Evolutionary conservation across 108 stramenopile species (phyloP).

Genomic region (Pseudonitzschia pungens): DNA sequence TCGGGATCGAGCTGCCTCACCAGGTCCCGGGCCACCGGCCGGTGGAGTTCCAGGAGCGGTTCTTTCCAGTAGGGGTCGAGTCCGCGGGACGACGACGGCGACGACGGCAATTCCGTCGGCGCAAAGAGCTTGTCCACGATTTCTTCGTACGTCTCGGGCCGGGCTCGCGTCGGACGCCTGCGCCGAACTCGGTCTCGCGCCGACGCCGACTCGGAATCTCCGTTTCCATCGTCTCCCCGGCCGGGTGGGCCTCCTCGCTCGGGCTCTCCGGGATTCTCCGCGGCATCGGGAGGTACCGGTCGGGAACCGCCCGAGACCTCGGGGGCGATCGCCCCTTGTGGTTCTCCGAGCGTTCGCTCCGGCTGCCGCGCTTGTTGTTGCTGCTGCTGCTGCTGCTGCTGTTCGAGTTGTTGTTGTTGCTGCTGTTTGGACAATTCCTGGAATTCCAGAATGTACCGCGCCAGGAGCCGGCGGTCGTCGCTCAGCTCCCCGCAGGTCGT

Average conservation of each 20-base stretch:
- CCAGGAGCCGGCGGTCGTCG: slow-evolving; percentile 34
- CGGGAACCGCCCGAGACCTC: too few species aligned
- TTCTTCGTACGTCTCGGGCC: slow-evolving; percentile 24
- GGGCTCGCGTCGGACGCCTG: neutral
- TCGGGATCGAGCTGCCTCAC: slow-evolving; percentile 56
- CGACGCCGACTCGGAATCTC: neutral
- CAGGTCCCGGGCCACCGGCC: slow-evolving; percentile 61
- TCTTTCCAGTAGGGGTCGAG: slow-evolving; percentile 69
- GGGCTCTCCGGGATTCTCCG: too few species aligned
- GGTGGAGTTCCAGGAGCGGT: slow-evolving; percentile 53
- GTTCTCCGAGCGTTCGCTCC: neutral
- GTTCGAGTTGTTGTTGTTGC: slow-evolving; percentile 8
- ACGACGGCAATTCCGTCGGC: neutral
- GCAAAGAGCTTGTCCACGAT: slow-evolving; percentile 35
- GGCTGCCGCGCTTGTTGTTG: neutral
- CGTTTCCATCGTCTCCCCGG: too few species aligned
- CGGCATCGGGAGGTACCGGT: too few species aligned
- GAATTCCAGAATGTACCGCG: slow-evolving; percentile 56
- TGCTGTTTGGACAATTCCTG: slow-evolving; percentile 32
- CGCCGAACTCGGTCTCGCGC: neutral
- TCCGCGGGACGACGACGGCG: slow-evolving; percentile 21
- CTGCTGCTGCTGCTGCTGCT: neutral
- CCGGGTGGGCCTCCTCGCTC: too few species aligned
- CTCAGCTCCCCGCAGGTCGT: slow-evolving; percentile 6
- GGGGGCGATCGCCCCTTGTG: neutral